A percentile compares a stretch with the other conserved stretches of the same genome.
These are phyloP conservation scores for Spiromastix sp. DNA, from an alignment of 2,329 filamentous ascomycete species.

Conservation along the genomic window DNA sequence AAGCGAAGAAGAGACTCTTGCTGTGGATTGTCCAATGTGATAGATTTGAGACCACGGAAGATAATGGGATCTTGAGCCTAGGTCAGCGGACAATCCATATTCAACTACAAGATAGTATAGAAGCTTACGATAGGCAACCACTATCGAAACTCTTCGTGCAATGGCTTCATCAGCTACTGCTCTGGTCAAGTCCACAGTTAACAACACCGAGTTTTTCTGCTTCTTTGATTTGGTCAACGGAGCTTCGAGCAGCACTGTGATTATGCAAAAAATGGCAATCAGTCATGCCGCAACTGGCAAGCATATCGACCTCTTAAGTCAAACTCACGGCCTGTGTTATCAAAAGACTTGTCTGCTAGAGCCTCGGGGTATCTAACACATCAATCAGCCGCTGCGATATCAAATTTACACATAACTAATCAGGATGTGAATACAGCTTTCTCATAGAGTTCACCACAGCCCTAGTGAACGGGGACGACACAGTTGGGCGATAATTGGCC, in stretches of 20 bases:
- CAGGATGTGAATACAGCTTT: slow-evolving; percentile 52
- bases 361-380: slow-evolving; percentile 68
- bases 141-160: slow-evolving; percentile 59
- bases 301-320: too few relatives aligned
- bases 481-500: slow-evolving; percentile 11
- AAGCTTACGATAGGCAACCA: slow-evolving; percentile 75
- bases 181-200: slow-evolving; percentile 85
- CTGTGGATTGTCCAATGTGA: slow-evolving; percentile 76
- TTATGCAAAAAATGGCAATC: too few relatives aligned
- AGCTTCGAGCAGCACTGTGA: slow-evolving; percentile 56
- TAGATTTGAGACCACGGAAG: slow-evolving; percentile 80
- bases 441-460: slow-evolving; percentile 70
- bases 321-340: slow-evolving; percentile 72
- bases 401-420: slow-evolving; percentile 4
- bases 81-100: background rate
- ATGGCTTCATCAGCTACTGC: slow-evolving; percentile 88
- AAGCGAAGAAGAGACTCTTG: slow-evolving; percentile 76
- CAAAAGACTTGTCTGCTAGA: slow-evolving; percentile 81
- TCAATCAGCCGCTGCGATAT: slow-evolving; percentile 3
- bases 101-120: background rate
- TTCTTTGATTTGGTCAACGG: slow-evolving; percentile 48
- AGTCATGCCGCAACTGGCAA: background rate
- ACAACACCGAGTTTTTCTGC: slow-evolving; percentile 58
- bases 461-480: slow-evolving; percentile 50
- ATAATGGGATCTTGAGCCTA: slow-evolving; percentile 72